Percentiles rank a stretch among this genome's conserved stretches.
phyloP scores from a whole-genome alignment of 2,329 filamentous ascomycete genomes.

The Aspergillus carbonarius region DNA sequence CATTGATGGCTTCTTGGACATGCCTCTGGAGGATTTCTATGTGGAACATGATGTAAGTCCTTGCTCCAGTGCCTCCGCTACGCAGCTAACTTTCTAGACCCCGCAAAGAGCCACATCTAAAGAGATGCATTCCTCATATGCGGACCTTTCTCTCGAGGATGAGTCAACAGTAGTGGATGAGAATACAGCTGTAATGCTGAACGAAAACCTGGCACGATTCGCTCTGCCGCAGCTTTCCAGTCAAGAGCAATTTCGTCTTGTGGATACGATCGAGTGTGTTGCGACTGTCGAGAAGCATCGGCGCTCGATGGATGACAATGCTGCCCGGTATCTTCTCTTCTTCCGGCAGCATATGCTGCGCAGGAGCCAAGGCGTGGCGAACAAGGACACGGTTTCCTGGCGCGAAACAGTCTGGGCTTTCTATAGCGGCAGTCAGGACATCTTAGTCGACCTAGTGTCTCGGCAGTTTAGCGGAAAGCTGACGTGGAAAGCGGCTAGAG shows the following conservation, averaged over 20 bases:
- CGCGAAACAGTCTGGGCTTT: constrained; percentile 49
- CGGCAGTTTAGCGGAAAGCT: constrained; percentile 76
- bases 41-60: constrained; percentile 45
- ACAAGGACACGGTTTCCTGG: constrained; percentile 62
- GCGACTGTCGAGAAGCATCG: constrained; percentile 82
- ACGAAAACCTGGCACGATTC: constrained; percentile 72
- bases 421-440: constrained; percentile 68
- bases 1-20: constrained; percentile 74
- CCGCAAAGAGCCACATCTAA: constrained; percentile 46
- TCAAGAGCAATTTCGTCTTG: constrained; percentile 81
- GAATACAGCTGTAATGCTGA: constrained; percentile 66
- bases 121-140: constrained; percentile 53
- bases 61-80: not conserved
- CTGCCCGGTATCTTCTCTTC: constrained; percentile 81
- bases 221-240: constrained; percentile 78
- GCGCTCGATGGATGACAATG: constrained; percentile 86
- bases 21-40: constrained; percentile 51
- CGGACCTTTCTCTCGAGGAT: constrained; percentile 50
- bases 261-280: constrained; percentile 80
- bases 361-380: constrained; percentile 60
- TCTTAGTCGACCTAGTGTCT: constrained; percentile 78
- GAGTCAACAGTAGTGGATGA: constrained; percentile 69
- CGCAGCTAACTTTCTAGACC: constrained; percentile 29
- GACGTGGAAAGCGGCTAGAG: constrained; percentile 79
- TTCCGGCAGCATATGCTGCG: constrained; percentile 77